Percentiles rank a stretch among this genome's conserved stretches.
Conservation (phyloP, 768 basidiomycete species). For the Lentinula edodes region DNA sequence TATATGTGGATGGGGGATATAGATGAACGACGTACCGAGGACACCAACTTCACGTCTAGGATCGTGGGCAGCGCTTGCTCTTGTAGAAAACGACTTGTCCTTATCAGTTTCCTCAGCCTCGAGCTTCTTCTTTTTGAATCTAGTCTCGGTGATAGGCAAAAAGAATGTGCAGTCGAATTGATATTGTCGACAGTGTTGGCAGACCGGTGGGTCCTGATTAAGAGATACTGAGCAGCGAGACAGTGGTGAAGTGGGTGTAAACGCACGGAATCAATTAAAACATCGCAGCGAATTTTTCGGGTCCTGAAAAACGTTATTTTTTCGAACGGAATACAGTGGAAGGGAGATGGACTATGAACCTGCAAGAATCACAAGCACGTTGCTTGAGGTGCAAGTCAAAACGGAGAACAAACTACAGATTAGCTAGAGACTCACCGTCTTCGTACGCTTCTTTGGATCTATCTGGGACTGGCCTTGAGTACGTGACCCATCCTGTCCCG, state of each 20-base stretch:
- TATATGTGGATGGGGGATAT: constrained; percentile 6
- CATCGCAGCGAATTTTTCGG: constrained; percentile 93
- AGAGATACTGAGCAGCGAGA: constrained; percentile 12
- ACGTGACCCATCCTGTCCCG: constrained; percentile 34
- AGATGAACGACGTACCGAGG: constrained; percentile 40
- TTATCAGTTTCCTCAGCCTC: constrained; percentile 53
- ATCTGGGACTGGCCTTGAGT: constrained; percentile 27
- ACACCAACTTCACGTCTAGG: constrained; percentile 56
- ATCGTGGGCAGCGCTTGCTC: constrained; percentile 31
- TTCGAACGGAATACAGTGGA: not conserved
- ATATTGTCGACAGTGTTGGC: constrained; percentile 94
- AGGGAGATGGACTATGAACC: not conserved
- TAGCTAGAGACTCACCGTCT: constrained; percentile 50
- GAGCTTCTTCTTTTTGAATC: constrained; percentile 93
- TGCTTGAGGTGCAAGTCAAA: constrained; percentile 24
- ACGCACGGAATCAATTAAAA: constrained; percentile 53
- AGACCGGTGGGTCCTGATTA: constrained; percentile 60
- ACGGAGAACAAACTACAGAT: constrained; percentile 6
- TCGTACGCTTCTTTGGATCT: constrained; percentile 83
- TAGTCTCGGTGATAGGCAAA: constrained; percentile 96
- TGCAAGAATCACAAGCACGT: constrained; percentile 87
- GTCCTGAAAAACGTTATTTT: constrained; percentile 33
- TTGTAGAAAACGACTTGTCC: constrained; percentile 30
- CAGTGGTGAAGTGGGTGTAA: constrained; percentile 4
- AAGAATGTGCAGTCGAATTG: constrained; percentile 95